Conservation (phyloP, 257 asterid genomes). For the Knoxia roxburghii region DNA sequence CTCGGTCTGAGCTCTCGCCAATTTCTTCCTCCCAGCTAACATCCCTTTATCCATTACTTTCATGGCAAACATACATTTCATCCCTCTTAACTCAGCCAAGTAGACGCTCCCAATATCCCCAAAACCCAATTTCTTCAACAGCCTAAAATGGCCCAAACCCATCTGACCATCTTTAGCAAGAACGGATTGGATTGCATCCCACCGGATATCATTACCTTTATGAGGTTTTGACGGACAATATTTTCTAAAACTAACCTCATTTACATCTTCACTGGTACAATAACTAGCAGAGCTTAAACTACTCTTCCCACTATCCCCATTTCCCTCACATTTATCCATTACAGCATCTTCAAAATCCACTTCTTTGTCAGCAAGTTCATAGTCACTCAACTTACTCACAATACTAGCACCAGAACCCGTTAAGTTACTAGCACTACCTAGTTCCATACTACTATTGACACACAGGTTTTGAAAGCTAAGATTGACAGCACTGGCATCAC, state of each 20-base stretch:
- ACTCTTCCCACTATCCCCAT: constrained; percentile 32
- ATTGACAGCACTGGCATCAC: constrained; percentile 32
- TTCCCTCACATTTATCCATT: constrained; percentile 22
- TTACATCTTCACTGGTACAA: constrained; percentile 25
- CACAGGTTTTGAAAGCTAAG: constrained; percentile 45
- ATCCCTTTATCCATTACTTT: constrained; percentile 89
- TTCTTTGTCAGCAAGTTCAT: constrained; percentile 36
- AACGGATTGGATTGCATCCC: constrained; percentile 70
- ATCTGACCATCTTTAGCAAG: constrained; percentile 48
- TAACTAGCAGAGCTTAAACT: constrained; percentile 35
- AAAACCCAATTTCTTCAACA: constrained; percentile 78
- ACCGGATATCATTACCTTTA: constrained; percentile 62
- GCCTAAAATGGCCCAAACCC: constrained; percentile 75
- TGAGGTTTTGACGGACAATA: constrained; percentile 70
- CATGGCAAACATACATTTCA: constrained; percentile 70
- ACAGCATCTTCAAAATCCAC: constrained; percentile 20
- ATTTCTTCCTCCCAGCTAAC: constrained; percentile 70
- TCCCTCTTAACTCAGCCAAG: constrained; percentile 69
- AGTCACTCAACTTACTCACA: constrained; percentile 29
- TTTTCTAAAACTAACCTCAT: constrained; percentile 55
- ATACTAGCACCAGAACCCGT: constrained; percentile 40
- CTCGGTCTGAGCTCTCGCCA: constrained; percentile 79
- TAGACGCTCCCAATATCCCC: constrained; percentile 96
- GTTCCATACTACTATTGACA: constrained; percentile 30
- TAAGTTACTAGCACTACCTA: constrained; percentile 36